Conservation (phyloP, 139 green algal genomes). For the Zygnema cylindricum region DNA sequence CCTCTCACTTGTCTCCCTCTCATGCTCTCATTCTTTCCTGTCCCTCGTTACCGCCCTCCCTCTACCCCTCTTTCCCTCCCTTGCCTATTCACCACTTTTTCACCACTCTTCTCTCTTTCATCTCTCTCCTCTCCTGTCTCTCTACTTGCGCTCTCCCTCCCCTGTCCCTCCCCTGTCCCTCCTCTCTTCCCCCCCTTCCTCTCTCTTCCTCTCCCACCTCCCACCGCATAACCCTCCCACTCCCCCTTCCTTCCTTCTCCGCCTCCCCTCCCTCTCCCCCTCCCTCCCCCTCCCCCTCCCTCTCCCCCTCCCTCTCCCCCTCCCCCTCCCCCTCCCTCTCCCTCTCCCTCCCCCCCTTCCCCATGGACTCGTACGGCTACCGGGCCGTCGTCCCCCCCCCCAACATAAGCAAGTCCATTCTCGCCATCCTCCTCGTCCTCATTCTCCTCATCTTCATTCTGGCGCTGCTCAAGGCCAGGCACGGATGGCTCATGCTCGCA, state of each 20-base stretch:
- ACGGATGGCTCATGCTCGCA: conserved; percentile 17
- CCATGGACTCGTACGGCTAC: too few relatives aligned
- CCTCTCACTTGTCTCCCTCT: too few relatives aligned
- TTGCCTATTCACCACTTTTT: neutral
- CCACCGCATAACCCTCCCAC: neutral
- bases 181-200: neutral
- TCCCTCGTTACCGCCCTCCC: too few relatives aligned
- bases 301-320: neutral
- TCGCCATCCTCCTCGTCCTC: conserved; percentile 26
- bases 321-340: neutral
- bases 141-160: neutral
- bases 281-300: neutral
- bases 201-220: too few relatives aligned
- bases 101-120: neutral
- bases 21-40: too few relatives aligned
- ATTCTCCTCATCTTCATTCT: conserved; percentile 21
- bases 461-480: neutral
- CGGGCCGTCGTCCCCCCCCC: neutral
- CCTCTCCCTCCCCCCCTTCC: conserved; percentile 23
- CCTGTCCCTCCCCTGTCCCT: neutral
- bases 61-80: neutral
- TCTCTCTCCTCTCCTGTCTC: neutral
- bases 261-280: neutral
- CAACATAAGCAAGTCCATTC: neutral
- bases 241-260: neutral